These are phyloP conservation scores for Fraxinus pennsylvanica DNA, from an alignment of 257 asterid genomes.

Conservation along the genomic window DNA sequence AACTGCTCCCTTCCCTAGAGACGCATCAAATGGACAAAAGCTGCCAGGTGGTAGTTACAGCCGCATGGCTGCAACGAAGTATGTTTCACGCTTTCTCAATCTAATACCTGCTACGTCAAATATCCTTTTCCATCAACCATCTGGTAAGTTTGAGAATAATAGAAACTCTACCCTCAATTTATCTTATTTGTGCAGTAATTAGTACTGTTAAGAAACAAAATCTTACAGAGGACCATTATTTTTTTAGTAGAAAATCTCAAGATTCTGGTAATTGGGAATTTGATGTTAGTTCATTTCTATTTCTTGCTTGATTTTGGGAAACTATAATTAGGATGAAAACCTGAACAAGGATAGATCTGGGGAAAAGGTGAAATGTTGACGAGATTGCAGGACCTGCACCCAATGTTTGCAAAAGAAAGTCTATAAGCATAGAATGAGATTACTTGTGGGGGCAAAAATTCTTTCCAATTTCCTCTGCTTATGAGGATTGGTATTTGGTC, in stretches of 20 bases:
- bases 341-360: background rate
- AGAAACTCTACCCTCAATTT: conserved; percentile 21
- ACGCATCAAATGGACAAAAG: conserved; percentile 49
- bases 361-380: background rate
- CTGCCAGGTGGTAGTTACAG: conserved; percentile 70
- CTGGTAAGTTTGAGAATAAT: conserved; percentile 57
- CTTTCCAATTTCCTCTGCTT: background rate
- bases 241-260: background rate
- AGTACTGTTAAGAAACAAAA: background rate
- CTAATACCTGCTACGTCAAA: conserved; percentile 74
- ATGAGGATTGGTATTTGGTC: background rate
- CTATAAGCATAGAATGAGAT: background rate
- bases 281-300: background rate
- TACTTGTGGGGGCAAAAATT: background rate
- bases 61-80: conserved; percentile 86
- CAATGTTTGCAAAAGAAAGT: background rate
- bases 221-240: background rate
- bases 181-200: background rate
- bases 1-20: conserved; percentile 68
- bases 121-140: conserved; percentile 55
- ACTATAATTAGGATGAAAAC: background rate
- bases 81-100: conserved; percentile 87
- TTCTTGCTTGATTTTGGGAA: background rate
- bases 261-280: background rate
- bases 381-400: background rate